Base-by-base conservation (phyloP, 2,329 filamentous ascomycete genomes). In the Drechslera avenae region DNA sequence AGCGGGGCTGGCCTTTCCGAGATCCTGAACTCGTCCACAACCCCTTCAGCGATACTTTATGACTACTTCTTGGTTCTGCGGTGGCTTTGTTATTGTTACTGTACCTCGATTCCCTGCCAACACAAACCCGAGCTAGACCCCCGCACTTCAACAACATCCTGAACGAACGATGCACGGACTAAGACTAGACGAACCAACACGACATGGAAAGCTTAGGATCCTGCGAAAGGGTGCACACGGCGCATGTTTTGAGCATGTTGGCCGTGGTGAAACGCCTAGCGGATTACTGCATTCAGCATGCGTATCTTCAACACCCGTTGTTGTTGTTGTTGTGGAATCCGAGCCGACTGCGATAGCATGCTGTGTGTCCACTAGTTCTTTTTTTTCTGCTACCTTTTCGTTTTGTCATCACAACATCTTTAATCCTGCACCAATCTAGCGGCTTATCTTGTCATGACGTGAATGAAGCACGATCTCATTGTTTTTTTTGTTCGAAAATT, bases 121-220 rank as follows among this genome's bases (percentile, higher is more conserved):
- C 50, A 57, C 46, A 40, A 45, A 56, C 54, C 53, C 42, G 37
- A 43, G 21, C 39, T 30, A 39, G 26, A 5, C 17, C 43, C 50
- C 37, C 21, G 39, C 47, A 56, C 39, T 16, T 34, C 35, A 7
- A 35, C 39, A 17, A 39, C 44, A 39, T 32, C 39, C 39, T 26
- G 50, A 49, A 44, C 57, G 55, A 67, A 68, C 55, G 45, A 57
- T 39, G 54, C 62, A 68, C 60, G 52, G 59, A 59, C 55, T 14
- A 31, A 17, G n/a, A 49, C 47, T 44, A 33, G 50, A 39, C 52
- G 41, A 49, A 59, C 51, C 57, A 57, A 55, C 47, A 43, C 49
- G 54, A 54, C 52, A 58, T 55, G 17, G 50, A 42, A 39, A 50
- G 39, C 50, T 48, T 54, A 54, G 59, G 52, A 48, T 54, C 32